A percentile compares a stretch with the other conserved stretches of the same genome.
Conservation (phyloP, 2,329 filamentous ascomycete species). For the Pyricularia grisea region DNA sequence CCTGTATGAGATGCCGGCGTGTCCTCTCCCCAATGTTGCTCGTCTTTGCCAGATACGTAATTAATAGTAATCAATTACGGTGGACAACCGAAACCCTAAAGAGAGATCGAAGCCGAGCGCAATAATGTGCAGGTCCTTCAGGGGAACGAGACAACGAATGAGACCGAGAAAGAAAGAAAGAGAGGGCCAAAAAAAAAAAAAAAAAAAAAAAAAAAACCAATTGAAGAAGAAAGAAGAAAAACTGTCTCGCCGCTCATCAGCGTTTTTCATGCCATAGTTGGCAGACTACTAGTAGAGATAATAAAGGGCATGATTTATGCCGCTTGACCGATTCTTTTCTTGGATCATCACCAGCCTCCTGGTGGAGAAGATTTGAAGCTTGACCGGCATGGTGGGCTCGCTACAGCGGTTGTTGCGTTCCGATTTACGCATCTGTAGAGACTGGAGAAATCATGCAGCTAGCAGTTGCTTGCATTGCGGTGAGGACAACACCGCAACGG, state of each 20-base stretch:
- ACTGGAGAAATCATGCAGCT: background rate
- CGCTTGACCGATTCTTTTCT: background rate
- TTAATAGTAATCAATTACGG: background rate
- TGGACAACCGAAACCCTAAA: background rate
- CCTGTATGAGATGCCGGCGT: conserved; percentile 1
- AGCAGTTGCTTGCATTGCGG: background rate
- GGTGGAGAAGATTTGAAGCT: background rate
- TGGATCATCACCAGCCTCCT: background rate
- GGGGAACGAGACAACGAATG: background rate
- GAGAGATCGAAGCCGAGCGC: background rate
- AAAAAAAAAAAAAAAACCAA: background rate
- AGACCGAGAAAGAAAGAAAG: background rate
- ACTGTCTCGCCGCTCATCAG: background rate
- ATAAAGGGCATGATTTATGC: background rate
- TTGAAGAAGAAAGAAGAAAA: background rate
- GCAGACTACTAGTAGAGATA: background rate
- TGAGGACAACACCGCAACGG: background rate
- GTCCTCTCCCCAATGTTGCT: background rate
- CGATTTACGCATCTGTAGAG: background rate
- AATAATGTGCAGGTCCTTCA: background rate
- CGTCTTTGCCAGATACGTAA: background rate
- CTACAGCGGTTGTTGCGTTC: background rate
- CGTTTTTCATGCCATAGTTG: background rate
- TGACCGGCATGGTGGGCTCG: background rate
- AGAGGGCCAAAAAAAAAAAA: background rate